Evolutionary conservation across 352 stramenopile species (phyloP).

Genomic region (Phytophthora crassamura): DNA sequence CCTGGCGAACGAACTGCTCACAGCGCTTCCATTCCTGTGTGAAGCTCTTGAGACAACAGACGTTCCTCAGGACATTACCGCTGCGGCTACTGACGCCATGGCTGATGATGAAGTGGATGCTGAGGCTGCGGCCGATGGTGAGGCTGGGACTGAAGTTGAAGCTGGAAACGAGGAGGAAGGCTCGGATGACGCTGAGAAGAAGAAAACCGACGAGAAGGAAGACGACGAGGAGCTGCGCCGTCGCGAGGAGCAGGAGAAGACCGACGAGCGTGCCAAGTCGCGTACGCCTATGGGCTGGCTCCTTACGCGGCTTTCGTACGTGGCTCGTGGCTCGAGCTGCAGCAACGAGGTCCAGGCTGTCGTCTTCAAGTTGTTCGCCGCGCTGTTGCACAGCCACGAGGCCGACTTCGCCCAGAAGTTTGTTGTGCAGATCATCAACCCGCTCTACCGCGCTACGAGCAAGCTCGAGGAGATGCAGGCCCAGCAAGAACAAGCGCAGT

Average conservation of each 20-base stretch:
- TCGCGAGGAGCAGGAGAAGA: constrained; percentile 45
- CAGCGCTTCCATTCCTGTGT: constrained; percentile 68
- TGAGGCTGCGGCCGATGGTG: constrained; percentile 17
- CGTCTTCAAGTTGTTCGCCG: constrained; percentile 90
- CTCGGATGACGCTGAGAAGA: constrained; percentile 14
- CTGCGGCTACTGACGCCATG: constrained; percentile 25
- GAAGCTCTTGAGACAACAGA: constrained; percentile 57
- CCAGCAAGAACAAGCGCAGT: constrained; percentile 31
- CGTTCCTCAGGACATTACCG: constrained; percentile 71
- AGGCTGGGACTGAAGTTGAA: constrained; percentile 16
- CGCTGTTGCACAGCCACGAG: constrained; percentile 67
- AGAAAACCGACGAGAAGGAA: constrained; percentile 35
- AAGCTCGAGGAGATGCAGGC: constrained; percentile 59
- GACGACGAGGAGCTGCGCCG: constrained; percentile 30
- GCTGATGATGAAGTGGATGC: constrained; percentile 26
- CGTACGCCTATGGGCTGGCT: constrained; percentile 84
- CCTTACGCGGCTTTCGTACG: constrained; percentile 84
- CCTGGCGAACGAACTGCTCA: constrained; percentile 63
- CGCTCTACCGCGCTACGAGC: constrained; percentile 75
- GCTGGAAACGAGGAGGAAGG: constrained; percentile 1
- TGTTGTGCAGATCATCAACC: constrained; percentile 86
- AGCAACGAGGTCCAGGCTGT: constrained; percentile 67
- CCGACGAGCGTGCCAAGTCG: constrained; percentile 55
- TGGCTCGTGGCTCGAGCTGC: constrained; percentile 57
- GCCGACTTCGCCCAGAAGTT: constrained; percentile 56